Evolutionary conservation across 306 rosid species (phyloP).

Genomic region (Phaseolus lunatus): DNA sequence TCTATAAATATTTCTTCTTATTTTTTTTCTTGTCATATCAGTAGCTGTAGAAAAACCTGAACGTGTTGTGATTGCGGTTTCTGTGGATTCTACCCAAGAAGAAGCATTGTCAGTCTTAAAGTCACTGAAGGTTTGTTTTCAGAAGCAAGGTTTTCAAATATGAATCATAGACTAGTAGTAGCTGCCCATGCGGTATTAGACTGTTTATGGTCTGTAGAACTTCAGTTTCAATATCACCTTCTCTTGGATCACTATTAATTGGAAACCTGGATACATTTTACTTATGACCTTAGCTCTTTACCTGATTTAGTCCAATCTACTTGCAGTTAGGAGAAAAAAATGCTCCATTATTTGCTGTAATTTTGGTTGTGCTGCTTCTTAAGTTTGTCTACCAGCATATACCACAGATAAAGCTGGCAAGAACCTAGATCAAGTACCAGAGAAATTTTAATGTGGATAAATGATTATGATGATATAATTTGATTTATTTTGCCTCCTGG

Average conservation of each 20-base stretch:
- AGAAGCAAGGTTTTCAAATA: conserved; percentile 17
- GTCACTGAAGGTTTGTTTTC: conserved; percentile 76
- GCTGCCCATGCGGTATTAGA: background rate
- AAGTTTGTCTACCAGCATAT: background rate
- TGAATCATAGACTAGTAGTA: conserved; percentile 23
- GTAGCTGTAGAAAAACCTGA: conserved; percentile 57
- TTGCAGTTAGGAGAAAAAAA: conserved; percentile 7
- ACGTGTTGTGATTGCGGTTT: conserved; percentile 63
- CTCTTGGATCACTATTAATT: background rate
- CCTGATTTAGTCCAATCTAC: background rate
- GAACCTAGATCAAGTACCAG: background rate
- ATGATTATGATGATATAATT: background rate
- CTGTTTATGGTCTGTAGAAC: background rate
- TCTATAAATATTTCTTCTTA: conserved; percentile 2
- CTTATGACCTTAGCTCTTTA: background rate
- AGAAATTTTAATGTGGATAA: conserved; percentile 8
- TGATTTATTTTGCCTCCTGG: conserved; percentile 1
- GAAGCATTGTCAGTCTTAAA: conserved; percentile 78
- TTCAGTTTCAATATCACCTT: background rate
- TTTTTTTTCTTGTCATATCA: conserved; percentile 31
- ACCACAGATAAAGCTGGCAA: conserved; percentile 10
- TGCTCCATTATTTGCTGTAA: conserved; percentile 2
- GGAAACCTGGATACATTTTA: conserved; percentile 15
- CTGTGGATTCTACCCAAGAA: conserved; percentile 82
- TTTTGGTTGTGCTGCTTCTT: background rate